Evolutionary conservation across 2,329 filamentous ascomycete species (phyloP).

Genomic region (Colletotrichum neosansevieriae): DNA sequence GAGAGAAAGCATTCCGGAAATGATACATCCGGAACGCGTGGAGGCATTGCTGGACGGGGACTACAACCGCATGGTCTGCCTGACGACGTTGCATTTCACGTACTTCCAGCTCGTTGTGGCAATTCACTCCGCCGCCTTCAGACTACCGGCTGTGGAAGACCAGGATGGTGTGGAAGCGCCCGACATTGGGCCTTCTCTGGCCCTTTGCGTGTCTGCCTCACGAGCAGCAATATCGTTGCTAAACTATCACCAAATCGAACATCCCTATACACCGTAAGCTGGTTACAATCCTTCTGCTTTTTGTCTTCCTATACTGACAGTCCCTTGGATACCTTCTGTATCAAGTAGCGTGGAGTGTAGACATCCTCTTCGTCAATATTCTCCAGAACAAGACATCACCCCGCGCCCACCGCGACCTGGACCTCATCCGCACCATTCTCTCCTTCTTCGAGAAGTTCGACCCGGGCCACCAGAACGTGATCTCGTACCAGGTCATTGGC

Average conservation of each 20-base stretch:
- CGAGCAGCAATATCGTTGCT: conserved; percentile 34
- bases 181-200: conserved; percentile 24
- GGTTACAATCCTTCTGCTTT: neutral
- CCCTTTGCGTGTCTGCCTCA: conserved; percentile 27
- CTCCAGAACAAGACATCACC: conserved; percentile 31
- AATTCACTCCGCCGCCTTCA: conserved; percentile 32
- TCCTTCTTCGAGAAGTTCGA: conserved; percentile 37
- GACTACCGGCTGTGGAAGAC: conserved; percentile 18
- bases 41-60: conserved; percentile 32
- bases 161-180: conserved; percentile 22
- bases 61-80: conserved; percentile 21
- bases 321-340: conserved; percentile 19
- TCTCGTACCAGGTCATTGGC: conserved; percentile 28
- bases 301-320: neutral
- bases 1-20: conserved; percentile 33
- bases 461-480: conserved; percentile 14
- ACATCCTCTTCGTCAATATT: conserved; percentile 34
- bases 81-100: conserved; percentile 34
- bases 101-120: conserved; percentile 37
- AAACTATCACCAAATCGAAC: conserved; percentile 32
- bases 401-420: conserved; percentile 31
- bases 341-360: conserved; percentile 35
- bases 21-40: conserved; percentile 33
- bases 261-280: conserved; percentile 30
- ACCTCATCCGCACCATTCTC: conserved; percentile 34